A percentile compares a stretch with the other conserved stretches of the same genome.
Conservation (phyloP, 2,329 filamentous ascomycete genomes). For the Scedosporium apiospermum region DNA sequence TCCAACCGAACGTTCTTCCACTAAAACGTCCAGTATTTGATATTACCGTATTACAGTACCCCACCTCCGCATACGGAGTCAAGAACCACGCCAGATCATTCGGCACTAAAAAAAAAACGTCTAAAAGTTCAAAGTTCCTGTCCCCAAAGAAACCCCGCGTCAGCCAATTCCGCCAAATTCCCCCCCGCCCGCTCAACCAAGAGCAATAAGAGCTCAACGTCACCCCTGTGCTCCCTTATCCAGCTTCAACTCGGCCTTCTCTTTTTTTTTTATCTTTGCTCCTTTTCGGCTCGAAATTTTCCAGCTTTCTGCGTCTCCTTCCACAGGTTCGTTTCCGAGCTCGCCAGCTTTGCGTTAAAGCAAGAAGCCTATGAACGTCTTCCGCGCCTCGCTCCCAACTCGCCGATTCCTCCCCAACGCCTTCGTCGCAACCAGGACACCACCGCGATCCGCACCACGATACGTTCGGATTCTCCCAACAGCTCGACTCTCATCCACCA, state of each 20-base stretch:
- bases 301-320: no score
- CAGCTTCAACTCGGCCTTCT: no score
- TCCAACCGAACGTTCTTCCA: no score
- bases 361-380: background rate
- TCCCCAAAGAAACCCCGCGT: background rate
- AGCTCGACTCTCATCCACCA: background rate
- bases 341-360: no score
- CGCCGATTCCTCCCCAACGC: background rate
- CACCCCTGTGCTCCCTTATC: no score
- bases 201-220: no score
- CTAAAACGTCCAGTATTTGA: no score
- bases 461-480: background rate
- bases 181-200: no score
- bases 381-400: background rate
- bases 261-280: background rate
- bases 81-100: background rate
- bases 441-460: no score
- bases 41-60: background rate
- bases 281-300: background rate
- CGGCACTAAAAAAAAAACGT: background rate
- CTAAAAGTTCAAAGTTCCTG: background rate
- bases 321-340: no score
- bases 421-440: background rate
- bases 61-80: background rate
- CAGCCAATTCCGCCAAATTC: background rate